Percentiles rank a stretch among this genome's conserved stretches.
phyloP scores from a whole-genome alignment of 805 yeast genomes.

The Tetrapisispora pingtungensis region DNA sequence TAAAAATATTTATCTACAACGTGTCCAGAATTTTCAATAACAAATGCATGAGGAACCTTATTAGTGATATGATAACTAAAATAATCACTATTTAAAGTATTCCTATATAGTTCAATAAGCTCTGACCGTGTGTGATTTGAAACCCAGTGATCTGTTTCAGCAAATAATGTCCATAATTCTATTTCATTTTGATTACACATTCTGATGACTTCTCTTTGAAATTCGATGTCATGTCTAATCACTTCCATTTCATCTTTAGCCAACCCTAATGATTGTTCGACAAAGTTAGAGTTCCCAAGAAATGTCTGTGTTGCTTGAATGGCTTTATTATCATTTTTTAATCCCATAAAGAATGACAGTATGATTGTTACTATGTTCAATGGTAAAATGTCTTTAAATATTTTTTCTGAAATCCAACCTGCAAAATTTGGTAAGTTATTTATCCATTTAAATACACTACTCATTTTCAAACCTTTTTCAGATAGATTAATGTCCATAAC shows the following conservation, averaged over 20 bases:
- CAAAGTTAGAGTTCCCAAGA: constrained; percentile 33
- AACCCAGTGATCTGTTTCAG: constrained; percentile 60
- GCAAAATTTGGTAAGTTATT: constrained; percentile 24
- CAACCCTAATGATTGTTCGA: constrained; percentile 45
- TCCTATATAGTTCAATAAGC: constrained; percentile 32
- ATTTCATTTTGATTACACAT: constrained; percentile 18
- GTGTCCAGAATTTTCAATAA: constrained; percentile 44
- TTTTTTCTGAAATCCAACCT: constrained; percentile 21
- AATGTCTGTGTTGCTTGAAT: constrained; percentile 36
- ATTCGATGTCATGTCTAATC: constrained; percentile 39
- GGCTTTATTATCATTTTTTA: constrained; percentile 25
- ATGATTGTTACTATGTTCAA: constrained; percentile 16
- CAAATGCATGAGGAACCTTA: constrained; percentile 47
- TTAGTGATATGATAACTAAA: constrained; percentile 27
- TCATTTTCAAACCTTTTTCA: constrained; percentile 31
- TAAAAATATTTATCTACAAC: constrained; percentile 14
- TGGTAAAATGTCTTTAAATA: constrained; percentile 22
- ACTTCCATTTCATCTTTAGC: constrained; percentile 50
- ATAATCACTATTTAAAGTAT: constrained; percentile 13
- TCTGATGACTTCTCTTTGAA: constrained; percentile 41
- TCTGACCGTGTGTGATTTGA: constrained; percentile 38
- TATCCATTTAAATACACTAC: constrained; percentile 18
- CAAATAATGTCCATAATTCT: constrained; percentile 47
- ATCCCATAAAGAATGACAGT: constrained; percentile 26
- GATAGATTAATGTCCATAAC: constrained; percentile 48